Conservation (phyloP, 371 early-diverging fungal species). For the Funneliformis caledonium region DNA sequence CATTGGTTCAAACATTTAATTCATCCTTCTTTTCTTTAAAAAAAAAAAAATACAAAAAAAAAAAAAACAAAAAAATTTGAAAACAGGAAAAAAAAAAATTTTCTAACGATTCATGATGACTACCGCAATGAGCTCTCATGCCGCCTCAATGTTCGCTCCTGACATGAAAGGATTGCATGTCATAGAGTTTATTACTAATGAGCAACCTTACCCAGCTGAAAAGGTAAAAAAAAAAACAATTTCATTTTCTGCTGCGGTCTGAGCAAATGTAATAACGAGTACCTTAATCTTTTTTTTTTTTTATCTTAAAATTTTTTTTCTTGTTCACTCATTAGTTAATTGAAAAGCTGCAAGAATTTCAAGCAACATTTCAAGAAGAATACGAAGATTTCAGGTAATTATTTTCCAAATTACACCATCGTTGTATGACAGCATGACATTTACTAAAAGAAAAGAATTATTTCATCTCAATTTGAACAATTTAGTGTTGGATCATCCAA, state of each 20-base stretch:
- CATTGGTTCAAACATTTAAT: background rate
- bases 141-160: background rate
- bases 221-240: background rate
- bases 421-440: background rate
- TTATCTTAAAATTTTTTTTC: background rate
- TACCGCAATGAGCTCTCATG: background rate
- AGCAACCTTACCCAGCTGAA: constrained; percentile 22
- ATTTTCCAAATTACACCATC: background rate
- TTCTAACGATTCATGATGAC: constrained; percentile 11
- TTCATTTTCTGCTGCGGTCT: background rate
- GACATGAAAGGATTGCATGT: constrained; percentile 27
- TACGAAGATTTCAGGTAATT: constrained; percentile 7
- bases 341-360: constrained; percentile 19
- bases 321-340: background rate
- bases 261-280: background rate
- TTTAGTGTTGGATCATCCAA: constrained; percentile 30
- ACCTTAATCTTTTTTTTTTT: background rate
- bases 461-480: background rate
- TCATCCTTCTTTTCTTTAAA: background rate
- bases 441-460: background rate
- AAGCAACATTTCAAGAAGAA: constrained; percentile 17
- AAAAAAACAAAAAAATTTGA: background rate
- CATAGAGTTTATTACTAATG: constrained; percentile 23
- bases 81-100: constrained; percentile 3
- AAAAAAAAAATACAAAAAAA: background rate